phyloP scores from a whole-genome alignment of 2,329 filamentous ascomycete species.

The Aspergillus pseudoterreus region DNA sequence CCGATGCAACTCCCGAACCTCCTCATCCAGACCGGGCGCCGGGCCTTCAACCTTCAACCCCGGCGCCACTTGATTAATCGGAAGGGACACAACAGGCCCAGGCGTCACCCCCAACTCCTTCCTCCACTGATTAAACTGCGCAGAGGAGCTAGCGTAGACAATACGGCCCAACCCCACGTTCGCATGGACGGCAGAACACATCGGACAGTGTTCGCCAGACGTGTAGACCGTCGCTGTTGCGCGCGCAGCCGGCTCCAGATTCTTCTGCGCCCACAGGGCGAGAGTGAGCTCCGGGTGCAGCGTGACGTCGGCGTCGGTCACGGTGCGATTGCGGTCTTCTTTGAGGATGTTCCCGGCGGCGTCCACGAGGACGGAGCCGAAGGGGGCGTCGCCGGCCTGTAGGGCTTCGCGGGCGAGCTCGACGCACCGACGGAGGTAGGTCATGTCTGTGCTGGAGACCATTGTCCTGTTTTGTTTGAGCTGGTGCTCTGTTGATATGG shows the following conservation, averaged over 20 bases:
- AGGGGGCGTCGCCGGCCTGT: conserved; percentile 11
- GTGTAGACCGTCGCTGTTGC: conserved; percentile 13
- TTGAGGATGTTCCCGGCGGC: conserved; percentile 6
- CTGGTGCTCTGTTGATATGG: no score
- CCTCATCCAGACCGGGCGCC: conserved; percentile 7
- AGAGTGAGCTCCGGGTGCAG: conserved; percentile 13
- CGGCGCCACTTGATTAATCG: conserved; percentile 13
- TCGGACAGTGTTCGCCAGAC: conserved; percentile 15
- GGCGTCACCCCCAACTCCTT: conserved; percentile 7
- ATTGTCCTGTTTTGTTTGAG: background rate
- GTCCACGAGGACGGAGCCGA: conserved; percentile 12
- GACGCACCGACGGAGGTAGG: conserved; percentile 9
- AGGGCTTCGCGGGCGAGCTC: conserved; percentile 10
- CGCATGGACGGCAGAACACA: conserved; percentile 13
- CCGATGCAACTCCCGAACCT: conserved; percentile 13
- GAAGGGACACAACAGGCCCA: conserved; percentile 13
- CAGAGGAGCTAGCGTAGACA: conserved; percentile 13
- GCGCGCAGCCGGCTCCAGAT: conserved; percentile 6
- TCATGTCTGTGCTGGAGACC: conserved; percentile 6
- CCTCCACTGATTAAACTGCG: conserved; percentile 10
- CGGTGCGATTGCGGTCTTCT: conserved; percentile 14
- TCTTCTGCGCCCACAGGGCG: conserved; percentile 12
- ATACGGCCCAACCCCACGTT: conserved; percentile 14
- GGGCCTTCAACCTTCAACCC: conserved; percentile 9
- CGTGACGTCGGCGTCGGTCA: conserved; percentile 10